phyloP scores from a whole-genome alignment of 1,284 basidiomycete species.

The Cryptococcus hybrid region DNA sequence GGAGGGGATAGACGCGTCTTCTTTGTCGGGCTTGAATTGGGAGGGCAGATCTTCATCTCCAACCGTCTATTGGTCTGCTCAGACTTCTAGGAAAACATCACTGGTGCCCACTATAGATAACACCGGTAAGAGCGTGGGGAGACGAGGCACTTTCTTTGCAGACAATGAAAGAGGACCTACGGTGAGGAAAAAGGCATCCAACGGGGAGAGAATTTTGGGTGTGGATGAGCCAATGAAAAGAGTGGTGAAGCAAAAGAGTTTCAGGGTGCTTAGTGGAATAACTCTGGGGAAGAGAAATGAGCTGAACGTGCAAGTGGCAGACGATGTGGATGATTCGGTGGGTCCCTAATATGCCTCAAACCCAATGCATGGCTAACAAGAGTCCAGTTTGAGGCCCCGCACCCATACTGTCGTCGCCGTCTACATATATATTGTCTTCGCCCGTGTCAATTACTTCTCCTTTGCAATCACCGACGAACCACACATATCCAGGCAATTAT shows the following conservation, averaged over 20 bases:
- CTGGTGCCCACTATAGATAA: no score
- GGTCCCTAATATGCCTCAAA: constrained; percentile 1
- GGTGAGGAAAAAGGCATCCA: no score
- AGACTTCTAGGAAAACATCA: not conserved
- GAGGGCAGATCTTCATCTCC: not conserved
- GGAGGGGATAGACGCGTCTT: constrained; percentile 12
- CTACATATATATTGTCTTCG: constrained; percentile 23
- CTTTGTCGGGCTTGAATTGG: not conserved
- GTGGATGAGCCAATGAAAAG: not conserved
- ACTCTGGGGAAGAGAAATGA: constrained; percentile 26
- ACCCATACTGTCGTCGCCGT: constrained; percentile 25
- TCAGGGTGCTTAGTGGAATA: constrained; percentile 24
- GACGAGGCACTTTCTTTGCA: no score
- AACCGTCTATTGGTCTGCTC: constrained; percentile 3
- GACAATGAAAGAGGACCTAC: no score
- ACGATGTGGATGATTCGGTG: constrained; percentile 20
- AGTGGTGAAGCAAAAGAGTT: constrained; percentile 30
- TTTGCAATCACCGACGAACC: constrained; percentile 1
- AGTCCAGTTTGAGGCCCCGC: constrained; percentile 23
- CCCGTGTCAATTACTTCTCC: constrained; percentile 12
- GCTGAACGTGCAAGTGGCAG: constrained; percentile 20
- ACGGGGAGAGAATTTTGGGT: no score
- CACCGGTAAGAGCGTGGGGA: no score
- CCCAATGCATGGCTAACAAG: not conserved
- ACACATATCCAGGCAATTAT: not conserved